Evolutionary conservation across 2,329 filamentous ascomycete species (phyloP).

Genomic region (Elsinoe fawcettii): DNA sequence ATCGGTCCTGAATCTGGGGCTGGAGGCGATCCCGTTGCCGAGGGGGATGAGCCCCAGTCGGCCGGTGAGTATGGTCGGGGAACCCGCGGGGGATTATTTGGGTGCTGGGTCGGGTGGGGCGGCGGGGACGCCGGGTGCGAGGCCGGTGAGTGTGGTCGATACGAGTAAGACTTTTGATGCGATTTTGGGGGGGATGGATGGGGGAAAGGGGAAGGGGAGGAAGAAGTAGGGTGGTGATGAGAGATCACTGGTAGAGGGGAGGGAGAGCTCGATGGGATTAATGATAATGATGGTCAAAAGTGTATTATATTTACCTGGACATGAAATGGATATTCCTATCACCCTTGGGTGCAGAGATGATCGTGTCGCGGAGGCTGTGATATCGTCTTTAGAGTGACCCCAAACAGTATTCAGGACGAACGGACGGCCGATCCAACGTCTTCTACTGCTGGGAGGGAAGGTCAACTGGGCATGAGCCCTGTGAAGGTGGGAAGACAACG

Average conservation of each 20-base stretch:
- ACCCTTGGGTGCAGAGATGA: no score
- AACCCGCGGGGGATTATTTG: conserved; percentile 14
- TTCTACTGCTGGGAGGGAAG: no score
- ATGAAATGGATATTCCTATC: no score
- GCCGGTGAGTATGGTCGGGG: conserved; percentile 26
- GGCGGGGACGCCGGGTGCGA: conserved; percentile 17
- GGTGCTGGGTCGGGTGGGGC: neutral
- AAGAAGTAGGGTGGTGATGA: neutral
- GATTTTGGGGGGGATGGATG: conserved; percentile 32
- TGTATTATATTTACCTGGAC: neutral
- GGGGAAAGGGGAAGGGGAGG: conserved; percentile 24
- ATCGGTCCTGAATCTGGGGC: conserved; percentile 39
- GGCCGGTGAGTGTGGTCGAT: conserved; percentile 27
- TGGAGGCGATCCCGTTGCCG: conserved; percentile 42
- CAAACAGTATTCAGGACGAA: no score
- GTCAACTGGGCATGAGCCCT: no score
- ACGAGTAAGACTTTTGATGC: conserved; percentile 43
- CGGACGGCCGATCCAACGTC: no score
- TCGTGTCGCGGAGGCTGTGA: no score
- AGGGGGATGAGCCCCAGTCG: conserved; percentile 35
- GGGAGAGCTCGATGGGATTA: neutral
- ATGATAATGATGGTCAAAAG: neutral
- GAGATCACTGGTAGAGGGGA: no score
- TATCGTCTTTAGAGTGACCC: no score
- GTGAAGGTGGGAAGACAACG: no score